Evolutionary conservation across 2,329 filamentous ascomycete species (phyloP), one percentile per base, ranked within the genome.

Genomic region (Cadophora sp.): DNA sequence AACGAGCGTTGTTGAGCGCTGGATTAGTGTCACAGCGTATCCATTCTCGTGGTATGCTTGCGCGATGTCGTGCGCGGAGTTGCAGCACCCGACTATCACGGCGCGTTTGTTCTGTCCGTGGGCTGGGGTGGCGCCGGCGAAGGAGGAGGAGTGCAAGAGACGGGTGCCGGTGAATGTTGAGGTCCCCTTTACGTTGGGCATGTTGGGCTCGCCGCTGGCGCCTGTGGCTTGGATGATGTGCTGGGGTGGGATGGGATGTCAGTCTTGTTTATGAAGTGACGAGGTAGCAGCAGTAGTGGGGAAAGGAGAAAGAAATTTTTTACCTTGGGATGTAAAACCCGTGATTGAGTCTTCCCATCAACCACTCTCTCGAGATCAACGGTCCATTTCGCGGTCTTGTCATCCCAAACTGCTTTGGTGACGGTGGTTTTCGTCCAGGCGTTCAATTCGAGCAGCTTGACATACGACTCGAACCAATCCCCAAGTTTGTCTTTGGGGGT

Each of bases 401-500:
- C 84, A 27, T 87, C 81, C 81, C 84, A 90, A 1, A 78, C 78
- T 0, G 84, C 79, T 0, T 79, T 77, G 1, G 74, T 76, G 0
- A 91, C 71, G 1, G 79, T 82, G 0, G 87, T 87, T 13, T 77
- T 79, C 0, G 81, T 85, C 89, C 89, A 91, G 30, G 91, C 83
- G 68, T 91, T 89, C 48, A 92, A 82, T 71, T 92, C 90, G n/a
- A 92, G 80, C 0, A 87, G 77, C 5, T 80, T 83, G 0, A 84
- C 89, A 70, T 92, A 92, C 0, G 84, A 80, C 70, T 91, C 89
- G 68, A 92, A 88, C 78, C 87, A 92, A 51, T 91, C 87, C 1
- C 83, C 90, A 0, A 91, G 80, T 73, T 92, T 92, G 76, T 92
- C 89, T 74, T 91, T 92, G 5, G 89, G 88, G 0, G 89, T 91